Percentiles rank a stretch among this genome's conserved stretches.
Evolutionary conservation across 2,329 filamentous ascomycete species (phyloP).

Genomic region (Fusarium ramigenum): DNA sequence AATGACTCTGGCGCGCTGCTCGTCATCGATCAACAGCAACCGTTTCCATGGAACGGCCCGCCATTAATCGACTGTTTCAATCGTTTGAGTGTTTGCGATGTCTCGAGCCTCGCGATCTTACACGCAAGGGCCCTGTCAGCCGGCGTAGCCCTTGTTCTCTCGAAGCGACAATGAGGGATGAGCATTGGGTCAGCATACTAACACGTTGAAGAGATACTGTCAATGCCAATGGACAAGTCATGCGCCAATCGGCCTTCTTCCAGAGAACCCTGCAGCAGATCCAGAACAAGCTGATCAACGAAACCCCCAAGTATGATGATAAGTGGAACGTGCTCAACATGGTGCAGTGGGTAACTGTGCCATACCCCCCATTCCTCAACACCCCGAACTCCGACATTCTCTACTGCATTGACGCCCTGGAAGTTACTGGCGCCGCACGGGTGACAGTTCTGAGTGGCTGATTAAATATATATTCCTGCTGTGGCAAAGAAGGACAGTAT

Average conservation of each 20-base stretch:
- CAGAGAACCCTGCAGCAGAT: not conserved
- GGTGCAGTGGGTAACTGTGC: not conserved
- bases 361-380: not conserved
- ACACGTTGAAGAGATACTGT: not conserved
- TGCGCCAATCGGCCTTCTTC: not conserved
- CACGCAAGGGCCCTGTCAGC: rapidly evolving
- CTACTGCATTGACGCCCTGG: not conserved
- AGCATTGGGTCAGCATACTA: not conserved
- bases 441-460: no score
- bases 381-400: not conserved
- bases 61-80: not conserved
- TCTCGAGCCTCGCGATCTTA: not conserved
- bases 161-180: not conserved
- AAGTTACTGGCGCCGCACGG: no score
- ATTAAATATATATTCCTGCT: no score
- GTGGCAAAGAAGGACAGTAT: no score
- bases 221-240: not conserved
- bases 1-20: not conserved
- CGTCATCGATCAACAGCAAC: not conserved
- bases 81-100: not conserved
- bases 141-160: not conserved
- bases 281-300: not conserved
- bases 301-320: not conserved
- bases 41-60: not conserved
- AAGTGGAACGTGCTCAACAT: not conserved